A percentile compares a stretch with the other conserved stretches of the same genome.
These are phyloP conservation scores for Jaminaea rosea DNA, from an alignment of 1,284 basidiomycete genomes.

Conservation along the genomic window DNA sequence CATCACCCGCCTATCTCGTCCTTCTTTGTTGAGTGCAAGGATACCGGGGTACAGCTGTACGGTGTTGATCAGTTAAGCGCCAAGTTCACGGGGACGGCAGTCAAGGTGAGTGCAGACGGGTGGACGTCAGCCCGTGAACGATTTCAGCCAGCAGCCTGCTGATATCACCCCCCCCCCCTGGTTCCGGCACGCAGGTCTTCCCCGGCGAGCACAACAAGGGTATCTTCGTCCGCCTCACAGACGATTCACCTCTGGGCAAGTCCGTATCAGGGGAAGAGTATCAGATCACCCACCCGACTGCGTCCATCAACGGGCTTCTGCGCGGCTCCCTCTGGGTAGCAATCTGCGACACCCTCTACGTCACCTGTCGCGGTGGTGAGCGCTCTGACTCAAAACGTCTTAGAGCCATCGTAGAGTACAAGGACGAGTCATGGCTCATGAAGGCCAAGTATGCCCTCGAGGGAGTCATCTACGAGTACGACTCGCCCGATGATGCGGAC, in stretches of 20 bases:
- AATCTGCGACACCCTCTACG: constrained; percentile 64
- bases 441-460: constrained; percentile 77
- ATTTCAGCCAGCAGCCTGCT: background rate
- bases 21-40: constrained; percentile 51
- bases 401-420: constrained; percentile 80
- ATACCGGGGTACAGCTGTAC: constrained; percentile 33
- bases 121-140: background rate
- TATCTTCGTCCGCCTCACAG: constrained; percentile 55
- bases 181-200: constrained; percentile 51
- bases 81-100: constrained; percentile 36
- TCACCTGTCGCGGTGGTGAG: constrained; percentile 68
- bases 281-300: constrained; percentile 78
- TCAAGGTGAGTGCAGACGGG: constrained; percentile 1
- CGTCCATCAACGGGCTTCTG: constrained; percentile 81
- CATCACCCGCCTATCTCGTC: constrained; percentile 94
- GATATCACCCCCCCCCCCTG: background rate
- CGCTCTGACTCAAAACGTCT: constrained; percentile 55
- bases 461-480: constrained; percentile 77
- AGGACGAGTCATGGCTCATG: constrained; percentile 85
- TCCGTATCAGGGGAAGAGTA: constrained; percentile 35
- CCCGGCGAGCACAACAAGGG: constrained; percentile 60
- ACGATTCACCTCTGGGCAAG: constrained; percentile 6
- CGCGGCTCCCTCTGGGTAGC: constrained; percentile 84
- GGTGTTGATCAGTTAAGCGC: constrained; percentile 81
- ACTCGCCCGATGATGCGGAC: constrained; percentile 51